Evolutionary conservation across 805 yeast species (phyloP), one percentile per base, ranked within the genome.

Genomic region (Cyberlindnera misumaiensis): DNA sequence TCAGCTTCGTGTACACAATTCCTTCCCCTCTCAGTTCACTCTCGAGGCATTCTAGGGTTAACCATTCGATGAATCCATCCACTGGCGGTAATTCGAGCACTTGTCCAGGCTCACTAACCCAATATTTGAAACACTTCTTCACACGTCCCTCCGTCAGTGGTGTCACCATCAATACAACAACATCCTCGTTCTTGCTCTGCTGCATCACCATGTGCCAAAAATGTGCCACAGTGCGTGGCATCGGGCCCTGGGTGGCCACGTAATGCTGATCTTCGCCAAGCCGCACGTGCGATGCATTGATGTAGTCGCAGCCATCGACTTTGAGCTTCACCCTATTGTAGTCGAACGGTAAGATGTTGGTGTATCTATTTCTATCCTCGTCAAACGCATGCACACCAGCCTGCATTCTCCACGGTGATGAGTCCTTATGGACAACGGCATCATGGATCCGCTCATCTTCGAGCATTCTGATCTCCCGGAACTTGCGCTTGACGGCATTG

Each of bases 191-290:
- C 5, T 77, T 70, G 3, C 77, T 70, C 47, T 81, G 72, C 34
- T 80, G 75, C 35, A 75, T 68, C 11, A 85, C 72, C 75, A 88
- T 83, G 45, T 80, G 85, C 96, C 97, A 93, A 54, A 93, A 90
- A 56, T 93, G 95, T 3, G 76, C 76, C 45, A 75, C 70, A 0
- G 97, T 89, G 26, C 65, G 63, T 11, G 58, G 62, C n/a, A 82
- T 64, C 1, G 98, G 98, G 2, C 90, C 94, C 52, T 83, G 94
- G 2, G 83, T 67, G 0, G 87, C 84, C 25, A 83, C 79, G 53
- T 79, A 83, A 18, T 56, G 48, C 30, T 66, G n/a, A 8, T 14
- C 26, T 9, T 34, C 22, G 13, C 39, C 37, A n/a, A 47, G 18
- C 1, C 32, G 11, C 11, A 52, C 34, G 4, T 35, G 30, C 5